Evolutionary conservation across 345 rosid genomes (phyloP), one percentile per base, ranked within the genome.

Genomic region (Draba incana): DNA sequence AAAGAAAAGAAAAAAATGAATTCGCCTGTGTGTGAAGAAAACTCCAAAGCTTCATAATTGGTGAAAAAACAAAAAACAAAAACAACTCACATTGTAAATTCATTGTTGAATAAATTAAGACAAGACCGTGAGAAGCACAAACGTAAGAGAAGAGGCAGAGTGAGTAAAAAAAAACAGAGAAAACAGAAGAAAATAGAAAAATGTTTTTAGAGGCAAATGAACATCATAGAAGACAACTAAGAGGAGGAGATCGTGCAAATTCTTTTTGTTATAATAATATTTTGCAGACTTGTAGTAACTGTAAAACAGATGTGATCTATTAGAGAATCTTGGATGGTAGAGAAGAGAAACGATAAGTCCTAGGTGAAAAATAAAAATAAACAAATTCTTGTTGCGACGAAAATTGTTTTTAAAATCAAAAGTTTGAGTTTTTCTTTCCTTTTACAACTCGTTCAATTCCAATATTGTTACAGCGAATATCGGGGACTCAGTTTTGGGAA

Each of bases 101-200:
- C 61, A 70, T 52, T 70, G 68, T 42, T 61, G 75, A 43, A 42
- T 51, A 9, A 61, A 52, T 61, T 24, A 61, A 27, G 2, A 14
- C 47, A 43, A 52, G 39, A 70, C 14, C 75, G 75, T 62, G 69
- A 71, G 55, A 62, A 37, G 62, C 75, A 71, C 62, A 71, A 71
- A 54, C 56, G n/a, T 62, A 43, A 70, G 69, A 63, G 57, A 62
- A 35, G 62, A 50, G 10, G 9, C 47, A 50, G 48, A 50, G 48
- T 23, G 20, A 48, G 13, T 15, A 25, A 16, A 20, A 55, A 35
- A 52, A 20, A 7, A 45, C 3, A 23, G 7, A 6, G 2, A 62
- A 2, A 60, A 44, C 13, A 61, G 20, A 20, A 38, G 10, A 15
- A 14, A n/a, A 44, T 14, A 14, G 16, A 14, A 6, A 20, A 14